Conservation (phyloP, 2,329 filamentous ascomycete species). For the Aspergillus caelatus region DNA sequence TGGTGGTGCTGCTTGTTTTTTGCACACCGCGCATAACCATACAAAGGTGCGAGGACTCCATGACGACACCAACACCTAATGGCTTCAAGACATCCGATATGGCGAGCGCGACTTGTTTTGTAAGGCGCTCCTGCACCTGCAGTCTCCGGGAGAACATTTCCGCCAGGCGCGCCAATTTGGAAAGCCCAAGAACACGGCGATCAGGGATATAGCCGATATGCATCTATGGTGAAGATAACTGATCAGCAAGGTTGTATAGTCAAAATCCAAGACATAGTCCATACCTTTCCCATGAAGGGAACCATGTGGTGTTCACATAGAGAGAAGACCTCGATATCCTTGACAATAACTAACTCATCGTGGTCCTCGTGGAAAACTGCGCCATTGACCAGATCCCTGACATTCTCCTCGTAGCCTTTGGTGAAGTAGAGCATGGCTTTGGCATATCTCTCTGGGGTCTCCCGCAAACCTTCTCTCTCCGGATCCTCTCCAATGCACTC, state of each 20-base stretch:
- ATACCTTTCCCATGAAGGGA: conserved; percentile 90
- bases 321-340: conserved; percentile 93
- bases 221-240: conserved; percentile 63
- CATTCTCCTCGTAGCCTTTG: conserved; percentile 94
- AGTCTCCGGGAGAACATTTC: conserved; percentile 94
- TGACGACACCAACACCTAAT: conserved; percentile 93
- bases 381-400: conserved; percentile 86
- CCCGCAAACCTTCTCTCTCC: conserved; percentile 64
- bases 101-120: conserved; percentile 92
- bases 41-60: conserved; percentile 95
- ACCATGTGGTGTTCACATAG: conserved; percentile 97
- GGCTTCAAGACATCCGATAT: conserved; percentile 92
- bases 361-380: conserved; percentile 97
- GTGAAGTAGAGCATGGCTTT: conserved; percentile 96
- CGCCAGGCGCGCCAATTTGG: conserved; percentile 91
- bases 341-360: conserved; percentile 96
- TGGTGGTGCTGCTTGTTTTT: conserved; percentile 83
- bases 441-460: conserved; percentile 81
- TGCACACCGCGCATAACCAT: conserved; percentile 99
- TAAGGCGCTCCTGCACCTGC: conserved; percentile 94
- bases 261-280: conserved; percentile 11
- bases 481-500: conserved; percentile 70
- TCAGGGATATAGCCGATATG: conserved; percentile 98
- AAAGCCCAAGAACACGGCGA: conserved; percentile 88
- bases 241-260: conserved; percentile 11